phyloP scores from a whole-genome alignment of 2,329 filamentous ascomycete species.

The Cladosporium sp. region DNA sequence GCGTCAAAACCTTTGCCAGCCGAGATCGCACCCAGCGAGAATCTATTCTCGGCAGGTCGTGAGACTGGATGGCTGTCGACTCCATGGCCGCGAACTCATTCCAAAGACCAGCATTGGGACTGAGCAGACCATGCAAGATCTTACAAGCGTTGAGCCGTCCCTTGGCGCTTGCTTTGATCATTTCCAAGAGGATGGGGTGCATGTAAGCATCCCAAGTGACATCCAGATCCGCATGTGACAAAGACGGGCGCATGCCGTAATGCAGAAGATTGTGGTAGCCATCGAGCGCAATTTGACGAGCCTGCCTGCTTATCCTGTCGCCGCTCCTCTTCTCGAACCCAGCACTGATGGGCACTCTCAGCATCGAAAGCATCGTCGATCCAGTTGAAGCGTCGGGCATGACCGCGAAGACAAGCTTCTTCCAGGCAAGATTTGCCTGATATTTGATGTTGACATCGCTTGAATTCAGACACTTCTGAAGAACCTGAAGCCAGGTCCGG shows the following conservation, averaged over 20 bases:
- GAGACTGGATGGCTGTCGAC: constrained; percentile 45
- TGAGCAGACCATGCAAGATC: constrained; percentile 68
- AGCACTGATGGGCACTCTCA: constrained; percentile 62
- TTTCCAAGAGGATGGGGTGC: constrained; percentile 53
- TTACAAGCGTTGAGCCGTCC: constrained; percentile 57
- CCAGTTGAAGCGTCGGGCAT: constrained; percentile 55
- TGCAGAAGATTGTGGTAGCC: constrained; percentile 78
- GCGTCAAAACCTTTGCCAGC: constrained; percentile 56
- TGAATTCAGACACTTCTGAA: constrained; percentile 79
- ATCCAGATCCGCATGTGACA: constrained; percentile 61
- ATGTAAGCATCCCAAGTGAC: constrained; percentile 74
- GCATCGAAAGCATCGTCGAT: constrained; percentile 52
- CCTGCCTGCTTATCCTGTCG: constrained; percentile 41
- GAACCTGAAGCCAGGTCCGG: constrained; percentile 69
- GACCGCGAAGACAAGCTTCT: constrained; percentile 70
- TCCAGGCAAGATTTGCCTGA: constrained; percentile 81
- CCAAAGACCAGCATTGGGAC: constrained; percentile 58
- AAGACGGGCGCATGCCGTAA: constrained; percentile 69
- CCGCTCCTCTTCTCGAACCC: constrained; percentile 61
- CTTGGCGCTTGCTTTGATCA: constrained; percentile 45
- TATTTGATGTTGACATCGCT: constrained; percentile 63
- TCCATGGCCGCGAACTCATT: constrained; percentile 63
- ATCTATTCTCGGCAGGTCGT: constrained; percentile 80
- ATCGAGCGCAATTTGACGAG: constrained; percentile 56
- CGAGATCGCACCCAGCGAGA: constrained; percentile 80